phyloP scores from a whole-genome alignment of 768 basidiomycete genomes.

The Serendipita indica region DNA sequence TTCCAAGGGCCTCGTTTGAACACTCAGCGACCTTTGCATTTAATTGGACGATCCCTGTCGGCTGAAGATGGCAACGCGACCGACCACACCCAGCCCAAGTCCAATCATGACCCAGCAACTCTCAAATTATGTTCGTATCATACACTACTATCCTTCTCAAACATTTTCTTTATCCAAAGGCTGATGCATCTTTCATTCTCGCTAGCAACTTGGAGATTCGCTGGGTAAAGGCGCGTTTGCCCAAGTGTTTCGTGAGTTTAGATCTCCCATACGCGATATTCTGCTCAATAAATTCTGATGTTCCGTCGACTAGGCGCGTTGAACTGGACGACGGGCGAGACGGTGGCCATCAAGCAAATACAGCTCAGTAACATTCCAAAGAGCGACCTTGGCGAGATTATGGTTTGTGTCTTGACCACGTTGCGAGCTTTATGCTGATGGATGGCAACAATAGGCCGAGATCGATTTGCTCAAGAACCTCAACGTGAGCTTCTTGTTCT shows the following conservation, averaged over 20 bases:
- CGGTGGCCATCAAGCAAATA: constrained; percentile 97
- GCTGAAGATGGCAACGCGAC: constrained; percentile 2
- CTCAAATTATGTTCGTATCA: constrained; percentile 11
- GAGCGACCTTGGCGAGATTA: constrained; percentile 88
- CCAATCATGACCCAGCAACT: constrained; percentile 1
- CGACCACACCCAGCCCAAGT: not conserved
- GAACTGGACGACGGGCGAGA: constrained; percentile 95
- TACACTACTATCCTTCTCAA: not conserved
- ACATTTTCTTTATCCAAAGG: not conserved
- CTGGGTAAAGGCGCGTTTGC: constrained; percentile 95
- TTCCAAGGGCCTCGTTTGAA: too few relatives aligned
- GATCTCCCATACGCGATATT: not conserved
- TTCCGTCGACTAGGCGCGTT: constrained; percentile 45
- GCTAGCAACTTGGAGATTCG: constrained; percentile 86
- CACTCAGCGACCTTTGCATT: too few relatives aligned
- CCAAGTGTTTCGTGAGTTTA: constrained; percentile 77
- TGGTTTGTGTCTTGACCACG: constrained; percentile 38
- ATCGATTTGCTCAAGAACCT: constrained; percentile 96
- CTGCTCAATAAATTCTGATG: not conserved
- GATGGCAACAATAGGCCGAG: constrained; percentile 49
- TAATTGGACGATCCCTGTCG: too few relatives aligned
- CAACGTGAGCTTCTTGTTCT: constrained; percentile 54
- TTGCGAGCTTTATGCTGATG: constrained; percentile 15
- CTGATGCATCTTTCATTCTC: not conserved
- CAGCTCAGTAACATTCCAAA: constrained; percentile 87